These are phyloP conservation scores for Paraglomus brasilianum DNA, from an alignment of 192 early-diverging fungal genomes.

Conservation along the genomic window DNA sequence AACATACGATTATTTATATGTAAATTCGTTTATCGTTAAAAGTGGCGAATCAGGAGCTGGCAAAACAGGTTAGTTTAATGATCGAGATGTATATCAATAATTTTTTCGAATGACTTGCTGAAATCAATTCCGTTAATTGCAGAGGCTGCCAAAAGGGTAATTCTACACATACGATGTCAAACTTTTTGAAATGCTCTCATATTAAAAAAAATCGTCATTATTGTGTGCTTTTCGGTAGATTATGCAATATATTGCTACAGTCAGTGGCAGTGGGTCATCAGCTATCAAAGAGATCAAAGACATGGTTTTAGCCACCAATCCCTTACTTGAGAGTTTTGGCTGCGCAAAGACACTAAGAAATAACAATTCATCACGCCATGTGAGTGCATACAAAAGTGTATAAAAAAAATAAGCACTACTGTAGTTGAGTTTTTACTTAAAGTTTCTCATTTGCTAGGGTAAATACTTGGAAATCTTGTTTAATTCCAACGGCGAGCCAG, in stretches of 20 bases:
- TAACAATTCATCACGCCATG: constrained; percentile 98
- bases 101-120: neutral
- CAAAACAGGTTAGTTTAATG: constrained; percentile 57
- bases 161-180: neutral
- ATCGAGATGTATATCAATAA: neutral
- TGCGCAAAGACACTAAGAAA: constrained; percentile 98
- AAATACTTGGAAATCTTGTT: constrained; percentile 99
- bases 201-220: neutral
- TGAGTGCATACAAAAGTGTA: constrained; percentile 39
- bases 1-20: neutral
- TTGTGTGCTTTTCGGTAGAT: constrained; percentile 46
- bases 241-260: constrained; percentile 98
- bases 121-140: neutral
- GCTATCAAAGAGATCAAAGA: constrained; percentile 94
- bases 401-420: neutral
- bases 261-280: constrained; percentile 76
- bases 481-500: constrained; percentile 85
- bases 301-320: constrained; percentile 99
- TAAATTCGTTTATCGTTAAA: constrained; percentile 3
- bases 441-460: constrained; percentile 55
- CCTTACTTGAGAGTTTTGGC: constrained; percentile 96
- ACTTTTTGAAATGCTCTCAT: too few relatives aligned
- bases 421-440: neutral
- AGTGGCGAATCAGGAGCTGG: constrained; percentile 94
- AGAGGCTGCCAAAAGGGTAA: constrained; percentile 80